Base-by-base conservation (phyloP, 106 monocot genomes). In the Dioscorea zingiberensis region DNA sequence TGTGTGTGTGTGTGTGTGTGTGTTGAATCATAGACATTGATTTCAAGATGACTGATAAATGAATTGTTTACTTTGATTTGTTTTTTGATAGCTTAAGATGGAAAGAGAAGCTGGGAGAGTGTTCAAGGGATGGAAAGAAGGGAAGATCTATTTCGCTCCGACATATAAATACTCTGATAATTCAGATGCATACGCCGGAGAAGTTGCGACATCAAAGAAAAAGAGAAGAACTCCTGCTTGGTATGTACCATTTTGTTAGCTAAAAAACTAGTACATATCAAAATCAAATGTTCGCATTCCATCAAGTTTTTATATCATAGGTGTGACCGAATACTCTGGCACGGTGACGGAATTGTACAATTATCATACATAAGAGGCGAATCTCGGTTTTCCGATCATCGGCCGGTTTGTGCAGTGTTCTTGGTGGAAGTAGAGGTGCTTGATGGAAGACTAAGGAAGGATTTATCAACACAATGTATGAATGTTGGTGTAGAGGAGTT, bases 151-250 rank as follows among this genome's bases (percentile, higher is more conserved):
- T 49, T 94, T 94, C 71, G 93, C 88, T 75, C 93, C 93, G 25
- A 93, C 93, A 60, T 93, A 93, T 73, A 93, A 89, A 59, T 83
- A 88, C 60, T 90, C 86, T 9, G 63, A 48, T 59, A 90, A 90
- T 27, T 90, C 90, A 53, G 85, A 93, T 79, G 71, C 85, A 47
- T 93, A 93, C 74, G 80, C 83, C 46, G 85, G 93, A 24, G 88
- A 93, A 59, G 64, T 70, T 59, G 75, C 64, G 12, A 78, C 67
- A 64, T 89, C 83, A 62, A 93, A 85, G 68, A 93, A 83, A 69
- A 93, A 88, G 65, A 71, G 87, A 68, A 76, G 93, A 88, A 89
- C 93, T 44, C 88, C 93, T 4, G 82, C 93, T 78, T 88, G 93
- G 93, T 93, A 78, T 62, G 66, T 0, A 38, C 38, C 6, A 8